Conservation (phyloP, 2,329 filamentous ascomycete species). For the Polychaeton citri region DNA sequence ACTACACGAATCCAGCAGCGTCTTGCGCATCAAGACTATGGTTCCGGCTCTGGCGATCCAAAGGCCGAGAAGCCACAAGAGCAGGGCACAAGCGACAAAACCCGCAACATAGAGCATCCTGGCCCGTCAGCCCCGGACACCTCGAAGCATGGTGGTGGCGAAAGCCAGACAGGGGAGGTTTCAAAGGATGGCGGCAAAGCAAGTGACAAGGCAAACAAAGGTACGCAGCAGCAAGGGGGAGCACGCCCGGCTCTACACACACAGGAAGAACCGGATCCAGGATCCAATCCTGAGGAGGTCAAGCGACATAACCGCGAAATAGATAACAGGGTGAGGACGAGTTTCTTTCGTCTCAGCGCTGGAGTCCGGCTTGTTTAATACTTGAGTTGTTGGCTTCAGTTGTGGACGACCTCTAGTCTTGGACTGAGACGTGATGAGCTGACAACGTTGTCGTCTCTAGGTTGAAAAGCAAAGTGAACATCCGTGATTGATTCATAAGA, state of each 20-base stretch:
- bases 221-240: background rate
- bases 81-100: constrained; percentile 26
- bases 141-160: constrained; percentile 19
- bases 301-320: background rate
- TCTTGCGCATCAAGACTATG: constrained; percentile 28
- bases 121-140: constrained; percentile 30
- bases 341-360: no score
- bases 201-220: background rate
- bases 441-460: background rate
- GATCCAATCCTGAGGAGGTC: background rate
- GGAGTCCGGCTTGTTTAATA: no score
- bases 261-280: background rate
- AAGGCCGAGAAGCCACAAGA: constrained; percentile 30
- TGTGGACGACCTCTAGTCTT: no score
- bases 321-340: background rate
- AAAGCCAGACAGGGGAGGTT: background rate
- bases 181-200: background rate
- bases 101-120: constrained; percentile 24
- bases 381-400: no score
- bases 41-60: constrained; percentile 28
- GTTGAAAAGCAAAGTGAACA: background rate
- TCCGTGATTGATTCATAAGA: background rate
- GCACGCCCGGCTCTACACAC: background rate
- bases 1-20: constrained; percentile 6
- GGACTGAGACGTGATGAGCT: no score